Base-by-base conservation (phyloP, 768 basidiomycete genomes). In the Hericium alpestre region DNA sequence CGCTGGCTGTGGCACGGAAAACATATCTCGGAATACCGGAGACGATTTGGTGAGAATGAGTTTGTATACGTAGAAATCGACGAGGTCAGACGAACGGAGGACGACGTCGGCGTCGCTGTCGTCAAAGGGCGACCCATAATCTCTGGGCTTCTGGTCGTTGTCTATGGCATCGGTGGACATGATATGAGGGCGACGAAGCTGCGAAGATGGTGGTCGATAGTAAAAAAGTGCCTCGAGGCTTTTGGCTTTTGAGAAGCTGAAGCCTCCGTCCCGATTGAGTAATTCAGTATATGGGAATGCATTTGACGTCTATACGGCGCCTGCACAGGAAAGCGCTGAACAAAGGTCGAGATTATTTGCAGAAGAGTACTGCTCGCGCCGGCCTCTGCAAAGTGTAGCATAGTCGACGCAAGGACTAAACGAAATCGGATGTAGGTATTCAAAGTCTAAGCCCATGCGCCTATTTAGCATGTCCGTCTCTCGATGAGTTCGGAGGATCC, bases 1-100 rank as follows among this genome's bases (percentile, higher is more conserved):
- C 41, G 15, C 41, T 43, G 41, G 16, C 20, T 15, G 41, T 4
- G 41, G 41, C 16, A 43, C 16, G 20, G 13, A 16, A 20, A 43
- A 43, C 41, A 16, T 15, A 15, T 20, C 15, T 43, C 13, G 41
- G 56, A 61, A 56, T 5, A 59, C 37, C 27, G 54, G 54, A n/a
- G 60, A 61, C 6, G 60, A 58, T 41, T 59, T 59, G 25, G 51
- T 40, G 5, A 65, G 25, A 43, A 65, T 56, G 38, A 57, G 25
- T 32, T 50, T 56, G 53, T 65, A 56, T 11, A 61, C 56, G 8
- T 22, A 53, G 32, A 61, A 64, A 20, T 57, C 47, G 27, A 61
- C 25, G 40, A 53, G 38, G 38, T 61, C 62, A 1, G 39, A 32
- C 1, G 64, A 65, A 6, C 55, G 58, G 4, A 65, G 37, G 51